Base-by-base conservation (phyloP, 257 asterid species). In the Solanum tacnaense region DNA sequence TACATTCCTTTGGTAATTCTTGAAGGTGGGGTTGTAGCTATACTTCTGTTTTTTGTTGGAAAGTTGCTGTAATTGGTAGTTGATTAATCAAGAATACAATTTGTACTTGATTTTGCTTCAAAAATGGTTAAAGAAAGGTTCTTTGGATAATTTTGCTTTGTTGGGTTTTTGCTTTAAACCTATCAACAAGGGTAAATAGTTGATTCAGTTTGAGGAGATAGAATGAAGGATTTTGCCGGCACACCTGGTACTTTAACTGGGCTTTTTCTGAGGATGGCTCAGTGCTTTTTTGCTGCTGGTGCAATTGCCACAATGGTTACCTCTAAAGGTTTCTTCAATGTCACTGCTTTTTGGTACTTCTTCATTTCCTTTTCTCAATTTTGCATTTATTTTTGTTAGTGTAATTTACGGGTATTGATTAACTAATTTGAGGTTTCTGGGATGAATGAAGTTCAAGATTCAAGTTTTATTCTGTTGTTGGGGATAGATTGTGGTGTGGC, bases 291-390 rank as follows among this genome's bases (percentile, higher is more conserved):
- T 86, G 92, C 95, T 58, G 94, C 91, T 83, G 91, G 88, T 86
- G 92, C 94, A 87, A 91, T 93, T 90, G 91, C 93, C 85, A 87
- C 93, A 44, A 92, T 92, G 91, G 90, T 92, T 67, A 90, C 90
- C 15, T 89, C 93, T 44, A 89, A 56, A 38, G 39, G 84, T 52
- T 93, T 93, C 93, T 93, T 88, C 92, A 89, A 84, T 84, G 88
- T 92, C 85, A 93, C 95, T 0, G 94, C 95, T 88, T 93, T 93
- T 88, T 93, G 95, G 94, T 93, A 90, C 34, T 86, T 79, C 58
- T 88, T 49, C 87, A 25, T 62, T 86, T 70, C 79, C 87, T n/a
- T 38, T 65, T 67, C 52, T 25, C 36, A 38, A 1, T 41, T 41
- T 13, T 41, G 41, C 67, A 52, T 44, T 88, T 46, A n/a, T 83